Conservation (phyloP, 257 asterid genomes). For the Fraxinus americana region DNA sequence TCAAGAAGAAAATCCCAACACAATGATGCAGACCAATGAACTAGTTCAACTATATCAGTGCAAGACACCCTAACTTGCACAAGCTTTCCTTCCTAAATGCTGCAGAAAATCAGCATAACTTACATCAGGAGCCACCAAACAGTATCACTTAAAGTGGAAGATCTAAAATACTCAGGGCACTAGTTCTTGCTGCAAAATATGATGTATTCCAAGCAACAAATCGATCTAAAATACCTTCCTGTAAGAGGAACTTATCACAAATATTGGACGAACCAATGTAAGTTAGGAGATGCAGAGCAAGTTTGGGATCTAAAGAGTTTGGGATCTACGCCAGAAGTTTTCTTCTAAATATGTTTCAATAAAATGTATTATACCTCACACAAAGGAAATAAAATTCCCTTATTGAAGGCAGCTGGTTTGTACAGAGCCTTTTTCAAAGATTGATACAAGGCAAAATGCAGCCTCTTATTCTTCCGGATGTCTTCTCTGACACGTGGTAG, state of each 20-base stretch:
- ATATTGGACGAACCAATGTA: neutral
- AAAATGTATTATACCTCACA: slow-evolving; percentile 66
- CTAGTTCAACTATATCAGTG: too few species aligned
- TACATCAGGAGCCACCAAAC: too few species aligned
- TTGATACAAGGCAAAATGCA: slow-evolving; percentile 84
- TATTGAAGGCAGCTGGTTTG: slow-evolving; percentile 94
- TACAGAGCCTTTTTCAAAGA: slow-evolving; percentile 79
- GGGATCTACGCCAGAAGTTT: neutral
- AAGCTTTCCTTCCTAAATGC: too few species aligned
- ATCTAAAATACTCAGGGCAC: too few species aligned
- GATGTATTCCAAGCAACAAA: neutral
- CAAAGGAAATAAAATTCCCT: slow-evolving; percentile 77
- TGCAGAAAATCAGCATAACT: too few species aligned
- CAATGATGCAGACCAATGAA: neutral
- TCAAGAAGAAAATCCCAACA: neutral
- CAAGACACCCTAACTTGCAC: too few species aligned
- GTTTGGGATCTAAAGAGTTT: slow-evolving; percentile 7
- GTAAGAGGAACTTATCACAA: neutral
- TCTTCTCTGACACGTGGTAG: slow-evolving; percentile 95
- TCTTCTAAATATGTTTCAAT: neutral
- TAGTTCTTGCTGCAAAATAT: neutral
- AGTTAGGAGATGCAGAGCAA: neutral
- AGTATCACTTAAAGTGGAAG: too few species aligned
- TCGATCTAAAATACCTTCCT: neutral
- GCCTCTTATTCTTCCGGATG: slow-evolving; percentile 75